Base-by-base conservation (phyloP, 1,284 basidiomycete species). In the Leccinum subfulvum region DNA sequence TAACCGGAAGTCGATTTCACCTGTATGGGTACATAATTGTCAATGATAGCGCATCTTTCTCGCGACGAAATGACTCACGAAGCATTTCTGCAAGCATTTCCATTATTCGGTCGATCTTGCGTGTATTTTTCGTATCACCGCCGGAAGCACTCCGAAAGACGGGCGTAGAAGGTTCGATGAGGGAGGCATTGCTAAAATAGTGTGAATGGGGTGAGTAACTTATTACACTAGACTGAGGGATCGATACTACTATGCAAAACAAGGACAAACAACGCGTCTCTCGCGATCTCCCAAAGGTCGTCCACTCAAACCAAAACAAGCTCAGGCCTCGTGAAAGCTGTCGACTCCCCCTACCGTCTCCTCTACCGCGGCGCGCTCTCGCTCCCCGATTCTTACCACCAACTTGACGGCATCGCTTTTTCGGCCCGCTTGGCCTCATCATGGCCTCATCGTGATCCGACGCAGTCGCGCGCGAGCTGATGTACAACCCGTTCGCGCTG, bases 341-440 rank as follows among this genome's bases (percentile, higher is more conserved):
- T 21, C n/a, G 68, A 23, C 23, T 23, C 23, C 23, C 23, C 23
- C 23, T 23, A 72, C 53, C 86, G 90, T 55, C 80, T 91, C 0
- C 81, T 92, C 21, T 92, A 91, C 69, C 85, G 90, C 51, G 90
- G 90, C 7, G 83, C 89, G 0, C 80, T 92, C n/a, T 86, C 88
- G 3, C 72, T 92, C 0, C 86, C 89, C 4, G 89, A 90, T 67
- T 91, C 90, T 0, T 78, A 88, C 58, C 75, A 92, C n/a, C 76
- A 83, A 2, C 83, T 92, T 35, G 90, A 92, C 67, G 90, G 90
- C 9, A 72, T 92, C 28, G 87, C 88, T 3, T 92, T 92, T 68
- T 81, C 82, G 1, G 82, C 74, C 14, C 73, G 69, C 9, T 65
- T 75, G n/a, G 41, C n/a, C 4, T 2, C 67, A 64, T n/a, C 65